Conservation (phyloP, 306 rosid genomes). For the Prunus armeniaca region DNA sequence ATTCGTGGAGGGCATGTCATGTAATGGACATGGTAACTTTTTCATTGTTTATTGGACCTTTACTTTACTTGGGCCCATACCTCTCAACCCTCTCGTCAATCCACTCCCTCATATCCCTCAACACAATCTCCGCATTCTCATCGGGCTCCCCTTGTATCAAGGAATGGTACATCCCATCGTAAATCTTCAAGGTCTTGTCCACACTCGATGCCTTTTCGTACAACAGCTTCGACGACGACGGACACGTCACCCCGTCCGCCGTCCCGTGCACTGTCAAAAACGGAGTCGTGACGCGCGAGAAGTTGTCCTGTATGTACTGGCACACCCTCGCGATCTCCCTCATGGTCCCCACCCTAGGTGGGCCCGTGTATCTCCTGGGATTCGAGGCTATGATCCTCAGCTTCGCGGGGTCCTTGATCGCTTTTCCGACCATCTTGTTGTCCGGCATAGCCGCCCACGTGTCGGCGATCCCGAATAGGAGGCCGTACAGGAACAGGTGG, state of each 20-base stretch:
- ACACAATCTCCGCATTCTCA: constrained; percentile 52
- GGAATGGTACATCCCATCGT: constrained; percentile 95
- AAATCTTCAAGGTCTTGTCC: constrained; percentile 85
- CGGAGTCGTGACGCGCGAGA: constrained; percentile 67
- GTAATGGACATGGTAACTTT: no score
- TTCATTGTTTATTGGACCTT: neutral
- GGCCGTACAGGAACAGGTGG: constrained; percentile 58
- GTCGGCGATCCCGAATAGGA: constrained; percentile 80
- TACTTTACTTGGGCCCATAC: constrained; percentile 33
- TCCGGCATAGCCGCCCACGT: constrained; percentile 98
- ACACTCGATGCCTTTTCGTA: constrained; percentile 70
- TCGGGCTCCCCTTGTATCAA: constrained; percentile 82
- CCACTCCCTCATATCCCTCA: constrained; percentile 88
- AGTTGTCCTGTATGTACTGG: constrained; percentile 75
- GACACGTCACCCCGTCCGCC: constrained; percentile 78
- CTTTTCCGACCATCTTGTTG: constrained; percentile 88
- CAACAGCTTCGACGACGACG: constrained; percentile 67
- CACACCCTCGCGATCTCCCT: constrained; percentile 80
- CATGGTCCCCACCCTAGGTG: constrained; percentile 96
- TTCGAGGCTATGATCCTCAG: constrained; percentile 77
- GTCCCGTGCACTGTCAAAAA: constrained; percentile 86
- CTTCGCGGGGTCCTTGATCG: constrained; percentile 77
- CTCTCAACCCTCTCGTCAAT: constrained; percentile 58
- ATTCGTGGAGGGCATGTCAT: no score
- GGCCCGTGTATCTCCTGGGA: constrained; percentile 83